A percentile compares a stretch with the other conserved stretches of the same genome.
Conservation (phyloP, 495 filamentous ascomycete genomes). For the Lichina pygmaea region DNA sequence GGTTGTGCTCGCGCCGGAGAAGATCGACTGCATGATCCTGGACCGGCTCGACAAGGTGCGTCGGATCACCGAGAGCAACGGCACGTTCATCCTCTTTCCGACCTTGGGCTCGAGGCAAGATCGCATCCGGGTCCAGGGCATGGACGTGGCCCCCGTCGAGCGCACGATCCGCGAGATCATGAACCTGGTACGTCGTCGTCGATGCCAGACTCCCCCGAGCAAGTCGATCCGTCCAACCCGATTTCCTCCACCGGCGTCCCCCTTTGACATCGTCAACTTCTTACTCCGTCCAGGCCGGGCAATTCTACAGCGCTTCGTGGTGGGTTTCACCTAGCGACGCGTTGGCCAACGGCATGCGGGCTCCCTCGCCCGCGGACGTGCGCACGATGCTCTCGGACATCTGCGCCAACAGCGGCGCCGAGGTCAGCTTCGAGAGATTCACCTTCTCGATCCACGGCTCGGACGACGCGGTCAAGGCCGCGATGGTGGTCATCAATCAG, state of each 20-base stretch:
- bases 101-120: constrained; percentile 54
- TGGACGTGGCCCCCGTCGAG: constrained; percentile 78
- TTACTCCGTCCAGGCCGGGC: constrained; percentile 39
- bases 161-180: constrained; percentile 86
- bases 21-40: constrained; percentile 81
- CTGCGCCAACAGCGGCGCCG: constrained; percentile 82
- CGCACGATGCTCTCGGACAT: constrained; percentile 83
- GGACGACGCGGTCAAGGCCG: constrained; percentile 83
- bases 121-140: constrained; percentile 67
- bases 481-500: constrained; percentile 74
- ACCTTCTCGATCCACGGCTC: constrained; percentile 85
- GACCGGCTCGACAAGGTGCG: constrained; percentile 83
- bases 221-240: not conserved
- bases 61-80: constrained; percentile 92
- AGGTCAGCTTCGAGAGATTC: constrained; percentile 79
- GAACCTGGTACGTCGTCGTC: constrained; percentile 50
- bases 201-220: not conserved
- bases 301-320: constrained; percentile 96
- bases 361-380: constrained; percentile 50
- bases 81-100: constrained; percentile 77
- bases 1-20: constrained; percentile 55
- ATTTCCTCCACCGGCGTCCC: not conserved
- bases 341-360: constrained; percentile 25
- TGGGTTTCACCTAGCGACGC: constrained; percentile 57
- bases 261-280: constrained; percentile 4